Evolutionary conservation across 2,329 filamentous ascomycete genomes (phyloP), one percentile per base, ranked within the genome.

Genomic region (Samsoniella hepiali): DNA sequence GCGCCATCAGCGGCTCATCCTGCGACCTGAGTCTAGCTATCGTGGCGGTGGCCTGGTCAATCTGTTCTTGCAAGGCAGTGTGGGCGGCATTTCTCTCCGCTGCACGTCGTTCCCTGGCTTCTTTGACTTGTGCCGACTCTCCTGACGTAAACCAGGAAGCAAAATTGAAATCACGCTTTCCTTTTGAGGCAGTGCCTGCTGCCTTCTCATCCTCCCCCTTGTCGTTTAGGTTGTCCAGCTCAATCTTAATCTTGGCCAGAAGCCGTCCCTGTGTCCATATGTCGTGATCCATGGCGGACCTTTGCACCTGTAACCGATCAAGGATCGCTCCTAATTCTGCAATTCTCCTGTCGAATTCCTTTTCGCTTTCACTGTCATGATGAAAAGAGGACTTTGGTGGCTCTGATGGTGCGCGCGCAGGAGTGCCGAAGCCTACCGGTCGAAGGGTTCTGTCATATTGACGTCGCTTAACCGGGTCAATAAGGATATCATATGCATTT

Each of bases 361-460:
- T 34, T 9, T 22, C 8, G 15, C 49, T 32, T 34, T 51, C 15
- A 13, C 15, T 13, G 49, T 34, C 31, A 32, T 51, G 49, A n/a
- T 51, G 49, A 10, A 34, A 51, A n/a, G 49, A 51, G 49, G 49
- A 10, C 49, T 51, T 51, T 51, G 49, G 40, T n/a, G 40, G 49
- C 31, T 51, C 15, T 51, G 49, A 32, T n/a, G 49, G 49, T 51
- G 49, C 13, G 15, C 31, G 49, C 49, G 49, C 49, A 34, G 3
- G 15, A 34, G 29, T n/a, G 29, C 49, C 15, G 2, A 13, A 34
- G 6, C 49, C 49, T 51, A 34, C 13, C 5, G 49, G 49, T 32
- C 49, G 49, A n/a, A 51, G 49, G 31, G 49, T 51, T 32, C 49
- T 34, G 49, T 51, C 49, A 34, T 51, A 51, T 13, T 51, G 49